A percentile compares a stretch with the other conserved stretches of the same genome.
Conservation (phyloP, 129 eudicot genomes). For the Lactuca sativa region DNA sequence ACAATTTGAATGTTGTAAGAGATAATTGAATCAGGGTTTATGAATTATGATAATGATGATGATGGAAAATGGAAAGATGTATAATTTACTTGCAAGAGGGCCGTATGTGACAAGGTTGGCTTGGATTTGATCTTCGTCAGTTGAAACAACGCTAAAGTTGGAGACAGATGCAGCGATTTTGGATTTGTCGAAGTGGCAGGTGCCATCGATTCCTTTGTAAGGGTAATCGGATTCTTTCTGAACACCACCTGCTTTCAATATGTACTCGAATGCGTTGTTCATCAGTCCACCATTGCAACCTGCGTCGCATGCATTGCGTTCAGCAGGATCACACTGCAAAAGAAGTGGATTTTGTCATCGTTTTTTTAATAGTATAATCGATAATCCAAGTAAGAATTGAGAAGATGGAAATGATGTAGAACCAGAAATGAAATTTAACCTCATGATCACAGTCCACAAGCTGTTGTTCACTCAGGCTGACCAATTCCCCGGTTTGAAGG, state of each 20-base stretch:
- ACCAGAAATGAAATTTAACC: constrained; percentile 34
- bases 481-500: constrained; percentile 80
- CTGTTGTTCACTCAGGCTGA: constrained; percentile 93
- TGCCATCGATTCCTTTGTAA: constrained; percentile 67
- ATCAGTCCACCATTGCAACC: constrained; percentile 92
- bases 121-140: constrained; percentile 81
- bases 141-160: constrained; percentile 70
- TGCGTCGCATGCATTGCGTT: constrained; percentile 57
- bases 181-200: constrained; percentile 64
- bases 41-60: too few species aligned
- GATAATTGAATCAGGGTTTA: background rate
- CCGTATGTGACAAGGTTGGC: constrained; percentile 83
- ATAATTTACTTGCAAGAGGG: constrained; percentile 82
- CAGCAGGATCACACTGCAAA: constrained; percentile 78
- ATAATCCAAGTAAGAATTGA: background rate
- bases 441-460: constrained; percentile 96
- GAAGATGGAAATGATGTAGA: background rate
- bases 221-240: constrained; percentile 74
- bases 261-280: constrained; percentile 84
- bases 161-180: constrained; percentile 76
- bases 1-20: background rate
- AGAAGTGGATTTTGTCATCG: background rate
- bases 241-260: constrained; percentile 71
- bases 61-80: background rate
- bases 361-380: background rate